Conservation (phyloP, 2,329 filamentous ascomycete species). For the Aspergillus ustus region DNA sequence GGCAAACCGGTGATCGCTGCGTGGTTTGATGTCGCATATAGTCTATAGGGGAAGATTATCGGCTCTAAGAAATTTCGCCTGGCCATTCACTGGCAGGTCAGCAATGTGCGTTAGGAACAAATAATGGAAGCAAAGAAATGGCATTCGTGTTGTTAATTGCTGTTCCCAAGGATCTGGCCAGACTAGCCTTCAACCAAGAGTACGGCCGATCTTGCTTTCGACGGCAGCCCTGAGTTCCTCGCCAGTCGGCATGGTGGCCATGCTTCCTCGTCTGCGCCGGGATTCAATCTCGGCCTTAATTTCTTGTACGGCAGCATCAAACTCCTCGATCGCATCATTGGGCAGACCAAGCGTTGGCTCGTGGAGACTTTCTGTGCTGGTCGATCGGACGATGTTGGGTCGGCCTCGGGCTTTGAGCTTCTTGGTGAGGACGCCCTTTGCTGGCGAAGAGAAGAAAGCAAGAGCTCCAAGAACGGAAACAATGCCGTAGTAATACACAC, state of each 20-base stretch:
- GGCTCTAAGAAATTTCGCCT: not conserved
- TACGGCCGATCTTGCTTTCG: conserved; percentile 55
- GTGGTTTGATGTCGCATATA: not conserved
- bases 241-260: conserved; percentile 50
- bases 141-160: not conserved
- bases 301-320: conserved; percentile 78
- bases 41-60: not conserved
- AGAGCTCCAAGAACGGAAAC: conserved; percentile 68
- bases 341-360: conserved; percentile 78
- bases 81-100: not conserved
- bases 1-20: not conserved
- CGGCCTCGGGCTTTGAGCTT: conserved; percentile 62
- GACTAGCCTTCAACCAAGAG: conserved; percentile 34
- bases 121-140: not conserved
- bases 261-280: conserved; percentile 53
- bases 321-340: conserved; percentile 73
- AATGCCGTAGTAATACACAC: conserved; percentile 87
- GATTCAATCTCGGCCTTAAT: conserved; percentile 73
- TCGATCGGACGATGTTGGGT: conserved; percentile 47
- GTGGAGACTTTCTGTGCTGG: conserved; percentile 63
- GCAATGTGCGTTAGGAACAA: not conserved
- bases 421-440: conserved; percentile 64
- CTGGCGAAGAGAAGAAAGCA: conserved; percentile 79
- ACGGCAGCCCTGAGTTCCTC: conserved; percentile 58
- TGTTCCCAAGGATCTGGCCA: too few relatives aligned